Percentiles rank a stretch among this genome's conserved stretches.
phyloP scores from a whole-genome alignment of 371 early-diverging fungal genomes.

The Zychaea mexicana region DNA sequence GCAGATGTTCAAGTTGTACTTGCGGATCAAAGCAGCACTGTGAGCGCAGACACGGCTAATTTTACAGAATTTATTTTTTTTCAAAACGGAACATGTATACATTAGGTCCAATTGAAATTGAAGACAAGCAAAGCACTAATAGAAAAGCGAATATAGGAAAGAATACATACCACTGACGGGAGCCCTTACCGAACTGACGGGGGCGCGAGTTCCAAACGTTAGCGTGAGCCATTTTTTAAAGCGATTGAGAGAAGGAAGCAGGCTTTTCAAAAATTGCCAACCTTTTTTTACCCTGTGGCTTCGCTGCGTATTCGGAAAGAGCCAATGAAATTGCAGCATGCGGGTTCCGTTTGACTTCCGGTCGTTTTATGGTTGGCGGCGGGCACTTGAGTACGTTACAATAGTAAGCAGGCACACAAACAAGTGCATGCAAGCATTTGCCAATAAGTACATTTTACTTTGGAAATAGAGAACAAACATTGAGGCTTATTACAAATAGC shows the following conservation, averaged over 20 bases:
- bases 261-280: neutral
- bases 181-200: slow-evolving; percentile 97
- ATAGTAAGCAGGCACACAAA: too few relatives aligned
- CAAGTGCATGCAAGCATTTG: too few relatives aligned
- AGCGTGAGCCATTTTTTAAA: slow-evolving; percentile 89
- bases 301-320: too few relatives aligned
- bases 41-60: slow-evolving; percentile 97
- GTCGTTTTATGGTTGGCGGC: too few relatives aligned
- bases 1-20: slow-evolving; percentile 99
- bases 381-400: too few relatives aligned
- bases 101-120: neutral
- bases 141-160: neutral
- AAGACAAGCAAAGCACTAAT: neutral
- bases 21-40: slow-evolving; percentile 99
- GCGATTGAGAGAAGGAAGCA: slow-evolving; percentile 8
- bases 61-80: neutral
- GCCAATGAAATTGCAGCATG: neutral
- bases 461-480: too few relatives aligned
- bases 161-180: slow-evolving; percentile 88
- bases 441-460: too few relatives aligned
- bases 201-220: slow-evolving; percentile 97
- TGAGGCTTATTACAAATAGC: too few relatives aligned
- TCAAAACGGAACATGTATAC: too few relatives aligned
- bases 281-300: slow-evolving; percentile 6
- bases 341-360: too few relatives aligned